phyloP scores from a whole-genome alignment of 768 basidiomycete genomes.

The Suillus clintonianus region DNA sequence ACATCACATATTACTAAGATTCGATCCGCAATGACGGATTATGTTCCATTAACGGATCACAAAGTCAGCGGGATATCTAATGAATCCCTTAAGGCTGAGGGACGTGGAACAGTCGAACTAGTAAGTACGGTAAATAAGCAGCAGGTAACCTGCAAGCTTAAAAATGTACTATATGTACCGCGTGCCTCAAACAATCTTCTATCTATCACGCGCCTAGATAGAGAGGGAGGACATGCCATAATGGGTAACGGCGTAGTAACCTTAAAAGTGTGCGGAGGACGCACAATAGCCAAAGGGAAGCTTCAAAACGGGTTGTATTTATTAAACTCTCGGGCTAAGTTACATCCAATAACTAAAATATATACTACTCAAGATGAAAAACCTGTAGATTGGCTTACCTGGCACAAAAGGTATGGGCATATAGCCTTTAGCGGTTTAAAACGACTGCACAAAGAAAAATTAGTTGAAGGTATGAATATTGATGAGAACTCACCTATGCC shows the following conservation, averaged over 20 bases:
- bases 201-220: neutral
- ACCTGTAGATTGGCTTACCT: neutral
- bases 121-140: neutral
- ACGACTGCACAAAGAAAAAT: neutral
- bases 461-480: neutral
- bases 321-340: neutral
- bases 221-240: neutral
- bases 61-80: too few relatives aligned
- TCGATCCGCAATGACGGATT: neutral
- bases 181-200: conserved; percentile 2
- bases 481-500: neutral
- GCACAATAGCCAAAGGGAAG: neutral
- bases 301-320: neutral
- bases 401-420: neutral
- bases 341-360: neutral
- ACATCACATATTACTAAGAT: conserved; percentile 6
- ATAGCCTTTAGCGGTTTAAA: neutral
- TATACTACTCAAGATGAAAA: neutral
- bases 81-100: neutral
- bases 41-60: neutral
- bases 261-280: too few relatives aligned
- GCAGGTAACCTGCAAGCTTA: neutral
- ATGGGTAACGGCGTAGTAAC: too few relatives aligned
- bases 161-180: neutral
- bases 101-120: neutral